These are phyloP conservation scores for Amylostereum areolatum DNA, from an alignment of 1,284 basidiomycete genomes.

Conservation along the genomic window DNA sequence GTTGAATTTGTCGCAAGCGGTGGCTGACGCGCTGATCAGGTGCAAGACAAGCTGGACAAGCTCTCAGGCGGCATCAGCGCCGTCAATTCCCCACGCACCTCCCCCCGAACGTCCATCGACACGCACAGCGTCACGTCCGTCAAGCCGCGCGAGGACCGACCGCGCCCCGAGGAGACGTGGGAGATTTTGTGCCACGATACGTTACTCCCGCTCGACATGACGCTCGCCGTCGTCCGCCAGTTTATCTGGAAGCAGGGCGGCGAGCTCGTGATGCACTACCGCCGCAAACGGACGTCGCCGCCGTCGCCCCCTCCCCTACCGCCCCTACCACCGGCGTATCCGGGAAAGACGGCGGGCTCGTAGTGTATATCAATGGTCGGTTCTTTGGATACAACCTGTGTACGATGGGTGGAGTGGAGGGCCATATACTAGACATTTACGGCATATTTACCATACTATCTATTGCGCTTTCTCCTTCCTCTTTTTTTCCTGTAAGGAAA, in stretches of 20 bases:
- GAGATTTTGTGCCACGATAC: slow-evolving; percentile 86
- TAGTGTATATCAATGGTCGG: too few relatives aligned
- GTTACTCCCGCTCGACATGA: slow-evolving; percentile 79
- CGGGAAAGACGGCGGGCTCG: too few relatives aligned
- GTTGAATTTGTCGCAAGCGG: background rate
- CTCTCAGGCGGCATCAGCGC: slow-evolving; percentile 24
- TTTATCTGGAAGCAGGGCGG: slow-evolving; percentile 79
- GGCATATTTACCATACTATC: too few relatives aligned
- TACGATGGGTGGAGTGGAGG: too few relatives aligned
- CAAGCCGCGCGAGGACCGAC: slow-evolving; percentile 16
- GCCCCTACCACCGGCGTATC: too few relatives aligned
- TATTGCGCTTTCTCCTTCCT: too few relatives aligned
- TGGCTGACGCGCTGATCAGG: slow-evolving; percentile 33
- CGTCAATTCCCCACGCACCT: slow-evolving; percentile 25
- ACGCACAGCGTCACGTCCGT: slow-evolving; percentile 15
- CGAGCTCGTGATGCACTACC: slow-evolving; percentile 82
- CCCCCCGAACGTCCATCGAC: slow-evolving; percentile 43
- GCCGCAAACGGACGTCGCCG: slow-evolving; percentile 35
- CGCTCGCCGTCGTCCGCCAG: slow-evolving; percentile 82
- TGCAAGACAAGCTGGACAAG: slow-evolving; percentile 83
- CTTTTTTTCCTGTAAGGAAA: too few relatives aligned
- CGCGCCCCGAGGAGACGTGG: slow-evolving; percentile 67
- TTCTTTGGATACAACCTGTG: too few relatives aligned
- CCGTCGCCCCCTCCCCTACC: background rate
- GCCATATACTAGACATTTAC: too few relatives aligned